phyloP scores from a whole-genome alignment of 768 basidiomycete species.

The Lactifluus volemus region DNA sequence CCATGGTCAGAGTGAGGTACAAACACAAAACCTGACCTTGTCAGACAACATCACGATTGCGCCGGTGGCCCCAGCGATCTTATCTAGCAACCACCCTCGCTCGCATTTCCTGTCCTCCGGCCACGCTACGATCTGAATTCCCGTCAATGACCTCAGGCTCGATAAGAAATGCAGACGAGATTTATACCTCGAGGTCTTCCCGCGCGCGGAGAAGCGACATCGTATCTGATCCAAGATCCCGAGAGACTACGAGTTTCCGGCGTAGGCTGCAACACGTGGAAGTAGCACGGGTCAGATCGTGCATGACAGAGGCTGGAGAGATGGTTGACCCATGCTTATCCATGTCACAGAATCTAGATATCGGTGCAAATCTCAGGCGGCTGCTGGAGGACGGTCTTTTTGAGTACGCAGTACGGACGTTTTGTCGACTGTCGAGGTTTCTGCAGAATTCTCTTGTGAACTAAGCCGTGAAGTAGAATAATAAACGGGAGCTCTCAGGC shows the following conservation, averaged over 20 bases:
- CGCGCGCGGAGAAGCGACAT: slow-evolving; percentile 48
- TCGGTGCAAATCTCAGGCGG: background rate
- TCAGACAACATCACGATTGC: slow-evolving; percentile 56
- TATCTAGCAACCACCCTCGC: slow-evolving; percentile 64
- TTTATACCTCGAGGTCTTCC: slow-evolving; percentile 43
- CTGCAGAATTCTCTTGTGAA: no score
- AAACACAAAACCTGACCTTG: slow-evolving; percentile 36
- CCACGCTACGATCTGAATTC: slow-evolving; percentile 39
- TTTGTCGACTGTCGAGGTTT: no score
- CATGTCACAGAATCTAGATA: background rate
- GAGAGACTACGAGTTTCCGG: slow-evolving; percentile 46
- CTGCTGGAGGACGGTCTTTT: background rate
- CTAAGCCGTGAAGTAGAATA: no score
- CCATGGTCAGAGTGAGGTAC: slow-evolving; percentile 9
- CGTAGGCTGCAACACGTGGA: slow-evolving; percentile 1
- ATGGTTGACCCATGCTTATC: background rate
- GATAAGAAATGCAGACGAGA: background rate
- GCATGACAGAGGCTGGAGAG: background rate
- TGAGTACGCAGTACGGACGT: no score
- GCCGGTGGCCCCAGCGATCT: slow-evolving; percentile 57
- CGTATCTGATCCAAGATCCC: slow-evolving; percentile 52
- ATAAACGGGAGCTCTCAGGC: no score
- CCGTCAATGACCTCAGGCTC: background rate
- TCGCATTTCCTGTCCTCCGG: slow-evolving; percentile 47
- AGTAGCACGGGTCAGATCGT: slow-evolving; percentile 1